phyloP scores from a whole-genome alignment of 139 green algal species.

The Chlamydomonas sp. region DNA sequence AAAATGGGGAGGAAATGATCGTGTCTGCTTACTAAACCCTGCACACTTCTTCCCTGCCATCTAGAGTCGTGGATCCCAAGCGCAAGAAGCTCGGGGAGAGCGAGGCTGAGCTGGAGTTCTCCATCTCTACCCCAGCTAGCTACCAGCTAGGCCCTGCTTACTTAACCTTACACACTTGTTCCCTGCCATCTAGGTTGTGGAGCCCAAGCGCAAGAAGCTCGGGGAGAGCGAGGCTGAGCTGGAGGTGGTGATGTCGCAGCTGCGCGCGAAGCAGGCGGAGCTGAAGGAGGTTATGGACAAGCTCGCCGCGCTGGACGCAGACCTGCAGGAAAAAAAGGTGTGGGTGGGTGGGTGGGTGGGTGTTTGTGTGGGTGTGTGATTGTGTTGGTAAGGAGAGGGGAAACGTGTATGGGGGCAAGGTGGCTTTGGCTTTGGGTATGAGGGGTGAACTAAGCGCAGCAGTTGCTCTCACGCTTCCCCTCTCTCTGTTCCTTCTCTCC shows the following conservation, averaged over 20 bases:
- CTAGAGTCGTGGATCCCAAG: conserved; percentile 64
- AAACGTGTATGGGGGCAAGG: too few species aligned
- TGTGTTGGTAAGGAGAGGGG: too few species aligned
- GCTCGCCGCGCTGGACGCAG: conserved; percentile 61
- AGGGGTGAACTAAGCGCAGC: too few species aligned
- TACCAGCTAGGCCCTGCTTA: not conserved
- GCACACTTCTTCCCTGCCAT: not conserved
- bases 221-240: conserved; percentile 51
- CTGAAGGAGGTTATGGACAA: conserved; percentile 71
- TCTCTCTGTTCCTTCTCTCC: too few species aligned
- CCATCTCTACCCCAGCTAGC: conserved; percentile 44
- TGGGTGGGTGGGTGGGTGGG: too few species aligned
- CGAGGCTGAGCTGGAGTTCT: conserved; percentile 50
- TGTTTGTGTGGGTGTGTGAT: too few species aligned
- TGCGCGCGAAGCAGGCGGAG: conserved; percentile 60
- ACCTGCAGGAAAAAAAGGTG: conserved; percentile 50
- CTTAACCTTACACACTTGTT: not conserved
- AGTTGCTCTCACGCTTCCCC: too few species aligned
- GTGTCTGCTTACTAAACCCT: not conserved
- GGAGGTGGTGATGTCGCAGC: conserved; percentile 56
- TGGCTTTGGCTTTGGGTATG: too few species aligned
- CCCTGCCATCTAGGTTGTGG: conserved; percentile 57
- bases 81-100: conserved; percentile 49
- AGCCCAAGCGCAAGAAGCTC: conserved; percentile 61
- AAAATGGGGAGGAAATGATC: not conserved